These are phyloP conservation scores for Morella rubra DNA, from an alignment of 306 rosid species.

Conservation along the genomic window DNA sequence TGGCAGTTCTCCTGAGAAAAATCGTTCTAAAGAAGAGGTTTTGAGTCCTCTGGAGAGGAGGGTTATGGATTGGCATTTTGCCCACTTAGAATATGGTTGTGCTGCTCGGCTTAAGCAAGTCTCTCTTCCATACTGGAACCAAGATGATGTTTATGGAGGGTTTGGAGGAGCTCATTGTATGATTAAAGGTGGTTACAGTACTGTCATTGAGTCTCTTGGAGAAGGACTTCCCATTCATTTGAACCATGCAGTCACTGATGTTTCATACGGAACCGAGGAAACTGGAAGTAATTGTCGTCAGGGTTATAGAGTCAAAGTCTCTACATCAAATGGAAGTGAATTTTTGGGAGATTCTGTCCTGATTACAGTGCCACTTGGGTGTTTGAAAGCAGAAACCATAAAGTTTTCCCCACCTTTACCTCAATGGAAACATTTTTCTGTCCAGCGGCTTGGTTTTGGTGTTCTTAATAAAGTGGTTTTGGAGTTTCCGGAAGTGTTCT, in stretches of 20 bases:
- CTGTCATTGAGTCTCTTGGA: conserved; percentile 86
- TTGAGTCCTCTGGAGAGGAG: conserved; percentile 93
- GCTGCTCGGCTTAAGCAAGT: conserved; percentile 90
- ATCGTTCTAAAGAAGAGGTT: conserved; percentile 42
- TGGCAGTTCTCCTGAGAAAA: conserved; percentile 27
- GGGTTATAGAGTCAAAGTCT: conserved; percentile 61
- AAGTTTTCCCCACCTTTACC: conserved; percentile 92
- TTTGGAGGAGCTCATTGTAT: conserved; percentile 99
- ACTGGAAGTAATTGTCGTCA: conserved; percentile 32
- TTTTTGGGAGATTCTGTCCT: conserved; percentile 88
- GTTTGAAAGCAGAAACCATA: conserved; percentile 89
- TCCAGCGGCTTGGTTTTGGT: conserved; percentile 93
- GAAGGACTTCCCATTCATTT: conserved; percentile 72
- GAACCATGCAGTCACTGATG: conserved; percentile 76
- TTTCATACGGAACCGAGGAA: conserved; percentile 61
- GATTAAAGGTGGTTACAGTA: conserved; percentile 97
- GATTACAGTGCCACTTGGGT: conserved; percentile 93
- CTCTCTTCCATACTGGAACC: conserved; percentile 98
- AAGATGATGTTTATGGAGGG: conserved; percentile 98
- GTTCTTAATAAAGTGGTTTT: conserved; percentile 89
- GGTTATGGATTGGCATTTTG: conserved; percentile 99
- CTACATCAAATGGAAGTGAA: conserved; percentile 68
- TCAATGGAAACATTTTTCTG: conserved; percentile 82
- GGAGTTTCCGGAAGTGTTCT: conserved; percentile 90
- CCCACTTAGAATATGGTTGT: conserved; percentile 98